Base-by-base conservation (phyloP, 2,329 filamentous ascomycete genomes). In the Colletotrichum godetiae region DNA sequence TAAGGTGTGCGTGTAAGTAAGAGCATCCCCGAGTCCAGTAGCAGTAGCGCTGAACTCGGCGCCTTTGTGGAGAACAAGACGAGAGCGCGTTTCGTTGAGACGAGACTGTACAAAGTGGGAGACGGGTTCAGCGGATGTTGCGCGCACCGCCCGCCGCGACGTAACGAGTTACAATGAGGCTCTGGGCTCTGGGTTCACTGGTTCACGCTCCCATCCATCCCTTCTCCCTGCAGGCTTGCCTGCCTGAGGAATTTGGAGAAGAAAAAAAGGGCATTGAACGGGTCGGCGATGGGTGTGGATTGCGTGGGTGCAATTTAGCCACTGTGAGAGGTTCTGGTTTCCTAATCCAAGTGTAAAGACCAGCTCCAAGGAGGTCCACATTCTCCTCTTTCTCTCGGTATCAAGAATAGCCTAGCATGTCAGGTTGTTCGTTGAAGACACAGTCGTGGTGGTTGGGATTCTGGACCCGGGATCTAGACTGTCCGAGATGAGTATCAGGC, bases 41-140 rank as follows among this genome's bases (percentile, higher is more conserved):
- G 27, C 49, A 46, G 57, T 46, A 27, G 27, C 42, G 37, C 42
- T 37, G 15, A n/a, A 35, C 63, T 70, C 69, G 69, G 69, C 69
- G 69, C 3, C 69, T 72, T 72, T 68, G 65, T 72, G 69, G 69
- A 68, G 65, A 58, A 46, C 4, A 42, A 42, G 37, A 42, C 37
- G 37, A 42, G 22, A 19, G 15, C 46, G 46, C 42, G 33, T 55
- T 71, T 67, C 61, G 68, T 55, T 31, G 37, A 55, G 49, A 31
- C 61, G 10, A 37, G 29, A 37, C 55, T 33, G 8, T n/a, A 55
- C 8, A 27, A 11, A 12, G 33, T 27, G n/a, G 33, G 10, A 60
- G 42, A 29, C 35, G 15, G 22, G 42, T n/a, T 22, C 31, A 19
- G 27, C 42, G 42, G 19, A 19, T 49, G 33, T 35, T 7, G 42